phyloP scores from a whole-genome alignment of 1,139 yeast species.

The Scheffersomyces lignicola region DNA sequence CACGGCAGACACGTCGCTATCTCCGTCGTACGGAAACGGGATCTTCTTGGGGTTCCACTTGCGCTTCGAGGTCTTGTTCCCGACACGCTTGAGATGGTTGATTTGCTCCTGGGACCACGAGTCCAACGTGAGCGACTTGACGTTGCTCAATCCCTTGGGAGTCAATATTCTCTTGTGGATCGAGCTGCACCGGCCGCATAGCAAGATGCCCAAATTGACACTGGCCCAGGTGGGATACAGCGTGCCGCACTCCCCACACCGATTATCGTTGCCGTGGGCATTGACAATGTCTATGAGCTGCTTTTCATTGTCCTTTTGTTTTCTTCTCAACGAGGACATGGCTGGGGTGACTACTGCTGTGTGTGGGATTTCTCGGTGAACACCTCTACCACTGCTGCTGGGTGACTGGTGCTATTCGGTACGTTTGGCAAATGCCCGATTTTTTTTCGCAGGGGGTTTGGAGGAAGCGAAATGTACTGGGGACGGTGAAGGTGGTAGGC shows the following conservation, averaged over 20 bases:
- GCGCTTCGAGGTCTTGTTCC: conserved; percentile 63
- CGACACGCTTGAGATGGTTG: conserved; percentile 56
- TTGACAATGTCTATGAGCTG: conserved; percentile 48
- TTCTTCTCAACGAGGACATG: conserved; percentile 21
- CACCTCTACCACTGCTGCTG: neutral
- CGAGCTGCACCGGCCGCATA: conserved; percentile 80
- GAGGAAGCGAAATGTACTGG: too few species aligned
- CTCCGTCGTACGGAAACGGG: conserved; percentile 73
- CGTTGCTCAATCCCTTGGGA: conserved; percentile 56
- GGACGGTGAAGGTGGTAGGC: too few species aligned
- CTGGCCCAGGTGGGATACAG: conserved; percentile 62
- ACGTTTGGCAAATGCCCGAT: neutral
- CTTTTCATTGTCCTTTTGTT: conserved; percentile 39
- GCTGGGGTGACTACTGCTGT: neutral
- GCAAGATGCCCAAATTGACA: conserved; percentile 55
- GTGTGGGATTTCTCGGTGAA: neutral
- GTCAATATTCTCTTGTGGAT: conserved; percentile 74
- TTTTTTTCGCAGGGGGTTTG: neutral
- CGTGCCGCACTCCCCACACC: conserved; percentile 73
- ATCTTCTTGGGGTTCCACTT: conserved; percentile 62
- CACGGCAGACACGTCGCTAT: conserved; percentile 51
- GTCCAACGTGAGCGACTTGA: conserved; percentile 82
- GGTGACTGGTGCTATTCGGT: neutral
- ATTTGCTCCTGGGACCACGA: conserved; percentile 67
- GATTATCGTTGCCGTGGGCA: conserved; percentile 46